Evolutionary conservation across 1,139 yeast genomes (phyloP).

Genomic region (Yamadazyma sp.): DNA sequence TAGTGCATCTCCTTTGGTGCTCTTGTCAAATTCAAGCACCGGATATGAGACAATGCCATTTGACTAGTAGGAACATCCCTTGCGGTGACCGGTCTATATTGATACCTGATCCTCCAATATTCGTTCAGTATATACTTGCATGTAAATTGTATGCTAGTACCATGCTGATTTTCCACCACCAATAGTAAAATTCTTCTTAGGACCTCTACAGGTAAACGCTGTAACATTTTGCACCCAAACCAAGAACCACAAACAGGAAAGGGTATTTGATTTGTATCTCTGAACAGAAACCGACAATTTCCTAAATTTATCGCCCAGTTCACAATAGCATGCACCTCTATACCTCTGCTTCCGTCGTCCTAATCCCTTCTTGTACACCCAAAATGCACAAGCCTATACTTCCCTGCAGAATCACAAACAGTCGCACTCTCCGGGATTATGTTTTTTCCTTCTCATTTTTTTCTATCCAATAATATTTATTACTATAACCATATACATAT

Average conservation of each 20-base stretch:
- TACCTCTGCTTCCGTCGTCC: no score
- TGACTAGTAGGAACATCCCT: not conserved
- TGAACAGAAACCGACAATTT: no score
- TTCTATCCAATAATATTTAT: slow-evolving; percentile 5
- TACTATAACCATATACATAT: not conserved
- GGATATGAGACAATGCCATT: not conserved
- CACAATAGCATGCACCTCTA: no score
- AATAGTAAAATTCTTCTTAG: not conserved
- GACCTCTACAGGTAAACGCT: slow-evolving; percentile 3
- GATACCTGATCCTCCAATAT: not conserved
- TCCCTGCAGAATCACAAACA: not conserved
- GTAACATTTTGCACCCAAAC: slow-evolving; percentile 8
- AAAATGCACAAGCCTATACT: no score
- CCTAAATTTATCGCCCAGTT: no score
- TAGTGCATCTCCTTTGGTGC: not conserved
- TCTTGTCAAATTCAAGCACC: not conserved
- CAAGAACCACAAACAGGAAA: not conserved
- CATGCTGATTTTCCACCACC: not conserved
- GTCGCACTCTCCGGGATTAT: slow-evolving; percentile 7
- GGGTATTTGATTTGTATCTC: no score
- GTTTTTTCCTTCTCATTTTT: not conserved
- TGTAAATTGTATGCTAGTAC: slow-evolving; percentile 1
- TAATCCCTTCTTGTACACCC: no score
- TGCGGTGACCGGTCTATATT: not conserved
- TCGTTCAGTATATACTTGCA: slow-evolving; percentile 1